Evolutionary conservation across 2,329 filamentous ascomycete genomes (phyloP).

Genomic region (Penicillium sp.): DNA sequence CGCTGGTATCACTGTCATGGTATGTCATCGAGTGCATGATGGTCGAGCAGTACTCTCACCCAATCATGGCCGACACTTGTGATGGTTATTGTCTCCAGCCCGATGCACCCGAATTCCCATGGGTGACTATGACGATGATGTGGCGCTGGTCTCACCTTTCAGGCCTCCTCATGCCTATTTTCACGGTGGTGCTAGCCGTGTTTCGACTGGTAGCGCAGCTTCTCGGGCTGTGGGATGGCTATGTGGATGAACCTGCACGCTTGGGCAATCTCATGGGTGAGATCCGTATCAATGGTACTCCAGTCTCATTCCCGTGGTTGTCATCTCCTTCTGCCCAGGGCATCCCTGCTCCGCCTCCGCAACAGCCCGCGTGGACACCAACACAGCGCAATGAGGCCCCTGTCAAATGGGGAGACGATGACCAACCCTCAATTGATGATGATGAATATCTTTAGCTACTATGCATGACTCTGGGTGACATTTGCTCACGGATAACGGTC

Average conservation of each 20-base stretch:
- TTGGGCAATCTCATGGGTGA: constrained; percentile 30
- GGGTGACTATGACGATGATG: constrained; percentile 56
- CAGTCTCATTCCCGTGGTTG: constrained; percentile 21
- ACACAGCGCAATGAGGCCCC: constrained; percentile 6
- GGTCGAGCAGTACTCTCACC: constrained; percentile 54
- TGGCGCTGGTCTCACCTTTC: constrained; percentile 47
- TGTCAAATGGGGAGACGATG: constrained; percentile 9
- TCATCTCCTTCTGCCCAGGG: constrained; percentile 13
- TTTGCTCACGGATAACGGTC: not conserved
- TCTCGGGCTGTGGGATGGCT: constrained; percentile 45
- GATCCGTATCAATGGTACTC: constrained; percentile 31
- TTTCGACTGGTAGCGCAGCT: constrained; percentile 35
- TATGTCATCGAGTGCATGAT: constrained; percentile 50
- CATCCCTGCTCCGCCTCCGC: constrained; percentile 8
- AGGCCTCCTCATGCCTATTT: constrained; percentile 28
- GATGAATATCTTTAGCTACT: constrained; percentile 24
- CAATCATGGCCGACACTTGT: constrained; percentile 49
- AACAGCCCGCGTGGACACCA: constrained; percentile 19
- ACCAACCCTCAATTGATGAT: constrained; percentile 31
- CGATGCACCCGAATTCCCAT: constrained; percentile 55
- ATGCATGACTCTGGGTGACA: not conserved
- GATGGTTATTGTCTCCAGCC: constrained; percentile 51
- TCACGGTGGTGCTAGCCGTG: constrained; percentile 32
- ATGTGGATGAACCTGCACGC: constrained; percentile 34
- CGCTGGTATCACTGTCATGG: constrained; percentile 48